Conservation (phyloP, 805 yeast genomes). For the Suhomyces kilbournensis region DNA sequence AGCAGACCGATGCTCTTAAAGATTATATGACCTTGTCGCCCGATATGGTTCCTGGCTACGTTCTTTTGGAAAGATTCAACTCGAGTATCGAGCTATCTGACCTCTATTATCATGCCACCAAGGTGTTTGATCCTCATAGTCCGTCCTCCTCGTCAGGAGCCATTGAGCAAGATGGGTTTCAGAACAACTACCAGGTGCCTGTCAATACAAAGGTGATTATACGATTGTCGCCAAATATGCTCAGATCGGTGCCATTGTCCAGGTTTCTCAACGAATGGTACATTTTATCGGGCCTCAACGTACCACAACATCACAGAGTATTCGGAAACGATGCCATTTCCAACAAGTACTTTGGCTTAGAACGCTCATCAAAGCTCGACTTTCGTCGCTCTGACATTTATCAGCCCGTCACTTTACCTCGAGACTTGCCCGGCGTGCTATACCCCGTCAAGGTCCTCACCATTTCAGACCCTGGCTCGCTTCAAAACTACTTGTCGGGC, state of each 20-base stretch:
- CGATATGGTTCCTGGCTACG: conserved; percentile 21
- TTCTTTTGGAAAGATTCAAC: conserved; percentile 17
- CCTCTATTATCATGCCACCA: conserved; percentile 17
- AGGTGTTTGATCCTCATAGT: not conserved
- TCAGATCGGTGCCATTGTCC: conserved; percentile 18
- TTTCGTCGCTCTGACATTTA: not conserved
- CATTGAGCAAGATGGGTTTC: not conserved
- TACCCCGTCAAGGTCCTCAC: conserved; percentile 24
- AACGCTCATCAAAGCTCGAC: conserved; percentile 3
- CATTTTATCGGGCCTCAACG: conserved; percentile 23
- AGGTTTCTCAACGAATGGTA: conserved; percentile 36
- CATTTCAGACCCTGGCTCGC: not conserved
- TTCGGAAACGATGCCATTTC: conserved; percentile 15
- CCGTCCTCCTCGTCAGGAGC: not conserved
- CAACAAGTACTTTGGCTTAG: conserved; percentile 10
- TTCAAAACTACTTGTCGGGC: not conserved
- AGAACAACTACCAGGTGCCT: not conserved
- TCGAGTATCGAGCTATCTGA: conserved; percentile 9
- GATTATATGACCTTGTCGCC: conserved; percentile 15
- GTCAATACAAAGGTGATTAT: conserved; percentile 15
- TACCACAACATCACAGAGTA: conserved; percentile 13
- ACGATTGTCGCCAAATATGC: conserved; percentile 24
- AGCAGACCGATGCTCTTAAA: conserved; percentile 5
- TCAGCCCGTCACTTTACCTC: conserved; percentile 25
- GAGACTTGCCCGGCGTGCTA: conserved; percentile 23